Conservation (phyloP, 106 monocot species). For the Chionographis japonica region DNA sequence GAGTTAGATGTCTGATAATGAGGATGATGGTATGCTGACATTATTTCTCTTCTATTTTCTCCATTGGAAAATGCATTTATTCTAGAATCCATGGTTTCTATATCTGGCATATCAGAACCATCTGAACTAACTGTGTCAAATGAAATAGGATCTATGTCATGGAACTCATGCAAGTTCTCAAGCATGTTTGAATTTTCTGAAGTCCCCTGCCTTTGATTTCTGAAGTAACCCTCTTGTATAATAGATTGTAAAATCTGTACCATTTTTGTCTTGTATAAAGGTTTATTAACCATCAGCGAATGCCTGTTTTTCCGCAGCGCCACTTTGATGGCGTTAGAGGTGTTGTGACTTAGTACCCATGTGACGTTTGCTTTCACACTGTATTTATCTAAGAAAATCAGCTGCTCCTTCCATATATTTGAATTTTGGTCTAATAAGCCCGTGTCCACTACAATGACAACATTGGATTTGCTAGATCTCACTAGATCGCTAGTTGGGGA, state of each 20-base stretch:
- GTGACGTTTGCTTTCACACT: constrained; percentile 36
- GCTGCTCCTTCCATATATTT: constrained; percentile 51
- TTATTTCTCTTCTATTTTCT: constrained; percentile 5
- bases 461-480: constrained; percentile 8
- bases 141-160: constrained; percentile 36
- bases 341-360: constrained; percentile 45
- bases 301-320: constrained; percentile 30
- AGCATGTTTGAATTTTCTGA: constrained; percentile 9
- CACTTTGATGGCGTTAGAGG: constrained; percentile 34
- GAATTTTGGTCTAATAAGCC: constrained; percentile 39
- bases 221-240: constrained; percentile 2
- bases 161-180: constrained; percentile 26
- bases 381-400: constrained; percentile 37
- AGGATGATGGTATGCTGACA: background rate
- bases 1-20: constrained; percentile 1
- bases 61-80: background rate
- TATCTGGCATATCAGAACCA: constrained; percentile 23
- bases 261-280: constrained; percentile 51
- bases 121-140: constrained; percentile 37
- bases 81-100: constrained; percentile 4
- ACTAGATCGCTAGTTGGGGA: constrained; percentile 10
- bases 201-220: constrained; percentile 2
- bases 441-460: constrained; percentile 38
- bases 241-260: constrained; percentile 32
- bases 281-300: constrained; percentile 40